These are phyloP conservation scores for Pythium apleroticum DNA, from an alignment of 352 stramenopile species.

Conservation along the genomic window DNA sequence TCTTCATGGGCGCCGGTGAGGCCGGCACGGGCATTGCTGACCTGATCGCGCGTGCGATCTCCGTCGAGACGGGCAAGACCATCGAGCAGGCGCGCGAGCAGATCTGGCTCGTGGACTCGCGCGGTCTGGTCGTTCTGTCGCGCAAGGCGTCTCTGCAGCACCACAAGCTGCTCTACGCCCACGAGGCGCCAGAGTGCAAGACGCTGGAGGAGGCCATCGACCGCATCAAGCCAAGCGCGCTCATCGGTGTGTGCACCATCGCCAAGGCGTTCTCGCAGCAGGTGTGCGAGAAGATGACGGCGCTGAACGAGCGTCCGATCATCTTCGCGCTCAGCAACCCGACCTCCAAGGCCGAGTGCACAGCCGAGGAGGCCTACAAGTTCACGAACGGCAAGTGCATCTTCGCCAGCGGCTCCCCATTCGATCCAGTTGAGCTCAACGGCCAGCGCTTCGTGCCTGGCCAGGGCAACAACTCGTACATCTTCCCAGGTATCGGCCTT, in stretches of 20 bases:
- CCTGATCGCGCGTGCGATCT: conserved; percentile 91
- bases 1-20: conserved; percentile 93
- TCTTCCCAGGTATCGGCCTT: conserved; percentile 96
- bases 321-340: conserved; percentile 98
- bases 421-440: conserved; percentile 92
- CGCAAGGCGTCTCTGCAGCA: conserved; percentile 81
- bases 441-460: conserved; percentile 82
- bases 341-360: conserved; percentile 96
- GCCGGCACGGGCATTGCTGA: conserved; percentile 95
- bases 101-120: conserved; percentile 93
- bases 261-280: conserved; percentile 88
- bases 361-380: conserved; percentile 95
- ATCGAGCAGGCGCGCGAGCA: conserved; percentile 88
- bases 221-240: conserved; percentile 89
- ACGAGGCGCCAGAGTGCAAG: conserved; percentile 65
- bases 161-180: conserved; percentile 89
- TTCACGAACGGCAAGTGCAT: conserved; percentile 96
- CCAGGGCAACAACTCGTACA: conserved; percentile 96
- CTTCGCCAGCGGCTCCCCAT: conserved; percentile 95
- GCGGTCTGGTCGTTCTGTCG: conserved; percentile 80
- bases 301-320: conserved; percentile 89
- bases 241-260: conserved; percentile 95
- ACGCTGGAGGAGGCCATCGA: conserved; percentile 80
- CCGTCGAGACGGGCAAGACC: conserved; percentile 82
- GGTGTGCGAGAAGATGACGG: conserved; percentile 89